A percentile compares a stretch with the other conserved stretches of the same genome.
Evolutionary conservation across 768 basidiomycete species (phyloP).

Genomic region (Kwoniella mangroviensis): DNA sequence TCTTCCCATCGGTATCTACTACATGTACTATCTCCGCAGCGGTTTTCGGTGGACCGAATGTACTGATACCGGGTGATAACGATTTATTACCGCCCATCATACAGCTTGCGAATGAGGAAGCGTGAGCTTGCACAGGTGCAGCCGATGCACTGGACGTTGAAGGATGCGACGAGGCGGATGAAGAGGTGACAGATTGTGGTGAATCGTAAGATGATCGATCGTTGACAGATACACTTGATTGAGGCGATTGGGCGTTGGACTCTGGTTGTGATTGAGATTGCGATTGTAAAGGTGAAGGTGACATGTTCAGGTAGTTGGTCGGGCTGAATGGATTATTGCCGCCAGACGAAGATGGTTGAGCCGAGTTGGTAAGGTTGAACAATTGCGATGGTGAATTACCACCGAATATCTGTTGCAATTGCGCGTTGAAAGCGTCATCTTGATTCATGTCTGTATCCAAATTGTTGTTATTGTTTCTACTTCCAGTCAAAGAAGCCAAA

Average conservation of each 20-base stretch:
- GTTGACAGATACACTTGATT: slow-evolving; percentile 15
- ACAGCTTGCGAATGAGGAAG: too few relatives aligned
- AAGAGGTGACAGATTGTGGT: slow-evolving; percentile 26
- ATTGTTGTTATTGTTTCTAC: slow-evolving; percentile 9
- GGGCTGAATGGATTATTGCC: slow-evolving; percentile 42
- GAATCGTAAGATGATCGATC: slow-evolving; percentile 26
- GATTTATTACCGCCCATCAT: background rate
- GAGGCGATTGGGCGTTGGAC: slow-evolving; percentile 33
- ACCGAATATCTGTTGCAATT: slow-evolving; percentile 39
- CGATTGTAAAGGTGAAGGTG: slow-evolving; percentile 43
- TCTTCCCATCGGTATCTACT: slow-evolving; percentile 38
- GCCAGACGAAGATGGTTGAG: background rate
- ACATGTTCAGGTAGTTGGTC: slow-evolving; percentile 53
- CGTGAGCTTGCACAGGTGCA: too few relatives aligned
- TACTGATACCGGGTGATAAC: slow-evolving; percentile 21
- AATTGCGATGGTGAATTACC: slow-evolving; percentile 23
- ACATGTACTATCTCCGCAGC: slow-evolving; percentile 36
- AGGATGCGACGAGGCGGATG: slow-evolving; percentile 10
- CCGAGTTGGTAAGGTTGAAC: slow-evolving; percentile 23
- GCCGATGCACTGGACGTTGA: background rate
- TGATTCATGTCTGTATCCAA: slow-evolving; percentile 10
- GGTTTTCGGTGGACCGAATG: slow-evolving; percentile 22
- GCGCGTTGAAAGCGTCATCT: slow-evolving; percentile 45
- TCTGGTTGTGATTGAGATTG: background rate
- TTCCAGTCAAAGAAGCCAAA: slow-evolving; percentile 38